These are phyloP conservation scores for Diplodia mutila DNA, from an alignment of 2,329 filamentous ascomycete genomes.

Conservation along the genomic window DNA sequence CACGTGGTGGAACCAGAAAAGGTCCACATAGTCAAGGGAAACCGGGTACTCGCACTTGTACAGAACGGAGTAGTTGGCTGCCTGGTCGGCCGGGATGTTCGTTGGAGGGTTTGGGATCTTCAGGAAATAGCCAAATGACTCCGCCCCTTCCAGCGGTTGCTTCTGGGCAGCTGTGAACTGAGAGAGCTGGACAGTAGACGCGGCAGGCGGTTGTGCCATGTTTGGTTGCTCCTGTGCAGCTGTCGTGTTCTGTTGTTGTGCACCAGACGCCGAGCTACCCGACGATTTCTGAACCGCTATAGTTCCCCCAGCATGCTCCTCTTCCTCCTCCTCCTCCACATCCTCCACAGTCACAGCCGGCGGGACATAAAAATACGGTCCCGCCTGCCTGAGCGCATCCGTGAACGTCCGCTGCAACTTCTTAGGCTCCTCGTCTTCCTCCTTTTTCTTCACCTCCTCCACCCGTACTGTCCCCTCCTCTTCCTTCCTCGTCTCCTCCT, in stretches of 20 bases:
- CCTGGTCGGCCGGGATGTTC: neutral
- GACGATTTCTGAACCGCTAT: too few species aligned
- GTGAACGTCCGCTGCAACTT: conserved; percentile 6
- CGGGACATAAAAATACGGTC: neutral
- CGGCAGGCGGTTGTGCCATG: neutral
- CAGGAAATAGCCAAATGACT: neutral
- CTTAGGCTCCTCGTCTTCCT: neutral
- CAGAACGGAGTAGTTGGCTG: neutral
- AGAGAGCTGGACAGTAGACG: neutral
- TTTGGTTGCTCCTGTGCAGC: neutral
- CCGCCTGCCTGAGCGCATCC: neutral
- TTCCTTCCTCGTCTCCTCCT: neutral
- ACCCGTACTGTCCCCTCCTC: neutral
- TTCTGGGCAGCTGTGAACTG: too few species aligned
- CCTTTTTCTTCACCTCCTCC: too few species aligned
- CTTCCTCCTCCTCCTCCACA: neutral
- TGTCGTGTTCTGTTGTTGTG: too few species aligned
- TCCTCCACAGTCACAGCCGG: neutral
- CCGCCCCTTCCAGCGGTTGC: neutral
- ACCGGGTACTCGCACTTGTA: neutral
- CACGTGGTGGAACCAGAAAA: conserved; percentile 2
- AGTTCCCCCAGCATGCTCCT: neutral
- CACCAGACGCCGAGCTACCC: neutral
- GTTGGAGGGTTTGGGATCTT: neutral
- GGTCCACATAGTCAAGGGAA: neutral